phyloP scores from a whole-genome alignment of 495 filamentous ascomycete genomes.

The Xylaria intraflava region DNA sequence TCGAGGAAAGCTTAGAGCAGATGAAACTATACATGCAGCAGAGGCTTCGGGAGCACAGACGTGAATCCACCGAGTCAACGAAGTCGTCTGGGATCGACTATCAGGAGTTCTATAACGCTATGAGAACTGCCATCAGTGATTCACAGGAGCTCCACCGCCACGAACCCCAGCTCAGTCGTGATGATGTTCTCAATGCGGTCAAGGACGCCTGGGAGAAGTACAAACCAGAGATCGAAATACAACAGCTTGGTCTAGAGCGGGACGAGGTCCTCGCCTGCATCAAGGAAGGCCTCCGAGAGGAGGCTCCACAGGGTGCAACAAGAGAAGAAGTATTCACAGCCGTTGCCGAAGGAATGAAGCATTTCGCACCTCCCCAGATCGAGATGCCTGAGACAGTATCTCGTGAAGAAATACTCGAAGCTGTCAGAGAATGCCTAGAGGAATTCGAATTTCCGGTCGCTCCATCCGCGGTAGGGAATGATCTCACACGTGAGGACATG shows the following conservation, averaged over 20 bases:
- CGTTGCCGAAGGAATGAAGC: slow-evolving; percentile 73
- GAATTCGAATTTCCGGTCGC: slow-evolving; percentile 60
- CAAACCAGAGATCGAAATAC: slow-evolving; percentile 83
- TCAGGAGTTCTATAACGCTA: slow-evolving; percentile 72
- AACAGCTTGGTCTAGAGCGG: slow-evolving; percentile 81
- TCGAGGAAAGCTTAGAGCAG: slow-evolving; percentile 71
- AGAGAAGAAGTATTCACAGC: slow-evolving; percentile 75
- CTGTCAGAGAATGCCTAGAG: slow-evolving; percentile 70
- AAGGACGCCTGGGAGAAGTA: slow-evolving; percentile 85
- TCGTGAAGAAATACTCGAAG: slow-evolving; percentile 67
- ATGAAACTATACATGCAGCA: slow-evolving; percentile 73
- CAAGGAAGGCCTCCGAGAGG: slow-evolving; percentile 62
- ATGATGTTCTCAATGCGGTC: slow-evolving; percentile 79
- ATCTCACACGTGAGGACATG: slow-evolving; percentile 48
- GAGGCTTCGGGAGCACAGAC: slow-evolving; percentile 65
- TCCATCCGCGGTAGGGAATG: slow-evolving; percentile 35
- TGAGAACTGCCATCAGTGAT: slow-evolving; percentile 72
- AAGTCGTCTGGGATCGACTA: slow-evolving; percentile 55
- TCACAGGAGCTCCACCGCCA: slow-evolving; percentile 43
- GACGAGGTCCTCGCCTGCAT: slow-evolving; percentile 83
- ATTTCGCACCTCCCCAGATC: slow-evolving; percentile 64
- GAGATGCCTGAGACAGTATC: slow-evolving; percentile 62
- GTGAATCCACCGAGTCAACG: slow-evolving; percentile 48
- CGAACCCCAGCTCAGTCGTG: slow-evolving; percentile 46
- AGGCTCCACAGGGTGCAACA: slow-evolving; percentile 45